These are phyloP conservation scores for Penicillium alfredii DNA, from an alignment of 495 filamentous ascomycete species.

Conservation along the genomic window DNA sequence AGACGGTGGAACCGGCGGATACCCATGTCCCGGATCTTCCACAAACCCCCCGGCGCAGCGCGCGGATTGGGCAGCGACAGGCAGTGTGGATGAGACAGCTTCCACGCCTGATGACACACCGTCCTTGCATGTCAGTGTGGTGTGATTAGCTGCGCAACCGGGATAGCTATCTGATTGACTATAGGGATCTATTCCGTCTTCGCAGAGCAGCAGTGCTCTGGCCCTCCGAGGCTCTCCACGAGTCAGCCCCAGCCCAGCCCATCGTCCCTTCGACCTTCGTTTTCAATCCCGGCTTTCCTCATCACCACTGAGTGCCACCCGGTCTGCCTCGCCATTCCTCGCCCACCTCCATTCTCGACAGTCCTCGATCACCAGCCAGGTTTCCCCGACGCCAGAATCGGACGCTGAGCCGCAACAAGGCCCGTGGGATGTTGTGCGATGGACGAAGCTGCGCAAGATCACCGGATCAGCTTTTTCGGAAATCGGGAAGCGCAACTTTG, in stretches of 20 bases:
- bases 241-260: slow-evolving; percentile 64
- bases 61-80: slow-evolving; percentile 16
- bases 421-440: slow-evolving; percentile 94
- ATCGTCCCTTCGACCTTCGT: slow-evolving; percentile 87
- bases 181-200: slow-evolving; percentile 78
- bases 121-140: slow-evolving; percentile 71
- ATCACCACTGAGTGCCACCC: slow-evolving; percentile 51
- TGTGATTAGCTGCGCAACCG: slow-evolving; percentile 5
- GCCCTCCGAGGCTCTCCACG: slow-evolving; percentile 44
- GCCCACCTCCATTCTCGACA: slow-evolving; percentile 69
- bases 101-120: slow-evolving; percentile 86
- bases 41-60: slow-evolving; percentile 21
- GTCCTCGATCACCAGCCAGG: slow-evolving; percentile 58
- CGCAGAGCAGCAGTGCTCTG: slow-evolving; percentile 59
- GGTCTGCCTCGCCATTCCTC: slow-evolving; percentile 75
- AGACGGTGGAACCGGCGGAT: slow-evolving; percentile 11
- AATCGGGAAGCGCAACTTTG: slow-evolving; percentile 85
- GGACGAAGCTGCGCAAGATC: slow-evolving; percentile 90
- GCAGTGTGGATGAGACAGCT: slow-evolving; percentile 45
- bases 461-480: slow-evolving; percentile 92
- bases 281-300: slow-evolving; percentile 82
- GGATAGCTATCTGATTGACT: slow-evolving; percentile 20
- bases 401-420: slow-evolving; percentile 60
- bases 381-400: slow-evolving; percentile 43
- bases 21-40: slow-evolving; percentile 10